Evolutionary conservation across 2,329 filamentous ascomycete species (phyloP), one percentile per base, ranked within the genome.

Genomic region (Fusarium nematophilum): DNA sequence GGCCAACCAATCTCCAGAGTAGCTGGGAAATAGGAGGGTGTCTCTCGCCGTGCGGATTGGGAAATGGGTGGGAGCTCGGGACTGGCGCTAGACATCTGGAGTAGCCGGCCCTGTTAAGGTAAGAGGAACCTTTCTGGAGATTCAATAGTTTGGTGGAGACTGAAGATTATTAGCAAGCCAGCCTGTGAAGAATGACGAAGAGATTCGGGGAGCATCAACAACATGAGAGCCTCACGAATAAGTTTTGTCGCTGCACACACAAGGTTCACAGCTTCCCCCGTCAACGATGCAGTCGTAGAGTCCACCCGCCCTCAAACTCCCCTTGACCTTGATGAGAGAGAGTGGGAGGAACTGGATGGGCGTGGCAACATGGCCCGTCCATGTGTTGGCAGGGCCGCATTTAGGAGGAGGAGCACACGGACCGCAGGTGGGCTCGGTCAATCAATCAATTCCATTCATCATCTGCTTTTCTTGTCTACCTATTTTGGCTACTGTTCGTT

Each of bases 351-450:
- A 15, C 23, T 33, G 38, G 17, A 23, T 18, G 2, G 38, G 26
- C 25, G 38, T 42, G 23, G 10, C 25, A 15, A 46, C 26, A 31
- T 29, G n/a, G 30, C 25, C 27, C 26, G 31, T 46, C 42, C 34
- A 51, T 65, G 31, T 42, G 58, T 10, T 64, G 58, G 53, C 49
- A 64, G 37, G 38, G 38, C 48, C 31, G 33, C 40, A 50, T 49
- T 53, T 51, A 40, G 37, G 38, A 47, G 26, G 46, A 26, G 52
- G 53, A 53, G 54, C 47, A 65, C 65, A 66, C 65, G 65, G 65
- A 43, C 65, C 60, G 48, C 37, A 10, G 13, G 47, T 49, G 62
- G 65, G 65, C 44, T 40, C 23, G 44, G 10, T 40, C 36, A 42
- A n/a, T 49, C 23, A 43, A 49, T 53, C 51, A 42, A 61, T 37